phyloP scores from a whole-genome alignment of 768 basidiomycete genomes.

The Kwoniella sp. region DNA sequence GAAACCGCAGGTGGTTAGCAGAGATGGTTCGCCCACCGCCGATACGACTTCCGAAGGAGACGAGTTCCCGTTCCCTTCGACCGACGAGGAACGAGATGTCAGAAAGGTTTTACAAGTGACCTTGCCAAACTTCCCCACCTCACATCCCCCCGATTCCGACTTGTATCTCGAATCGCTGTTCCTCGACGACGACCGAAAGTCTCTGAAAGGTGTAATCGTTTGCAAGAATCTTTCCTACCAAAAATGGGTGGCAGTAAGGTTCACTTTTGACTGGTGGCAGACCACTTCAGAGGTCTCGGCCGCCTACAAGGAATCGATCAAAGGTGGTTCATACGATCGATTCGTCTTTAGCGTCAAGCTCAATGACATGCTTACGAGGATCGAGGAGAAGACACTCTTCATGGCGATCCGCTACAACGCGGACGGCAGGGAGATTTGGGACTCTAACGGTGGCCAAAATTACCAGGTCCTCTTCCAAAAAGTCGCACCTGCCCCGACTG shows the following conservation, averaged over 20 bases:
- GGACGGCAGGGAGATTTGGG: constrained; percentile 81
- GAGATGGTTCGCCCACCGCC: constrained; percentile 83
- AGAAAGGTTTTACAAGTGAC: constrained; percentile 60
- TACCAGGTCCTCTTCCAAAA: constrained; percentile 72
- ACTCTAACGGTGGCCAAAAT: constrained; percentile 79
- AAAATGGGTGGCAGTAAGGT: constrained; percentile 84
- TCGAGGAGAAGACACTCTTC: constrained; percentile 78
- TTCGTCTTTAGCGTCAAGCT: constrained; percentile 59
- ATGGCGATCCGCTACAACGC: constrained; percentile 70
- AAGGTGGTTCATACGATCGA: constrained; percentile 52
- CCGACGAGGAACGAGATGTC: constrained; percentile 52
- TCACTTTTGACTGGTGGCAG: constrained; percentile 93
- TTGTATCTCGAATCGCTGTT: constrained; percentile 58
- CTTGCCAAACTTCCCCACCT: constrained; percentile 68
- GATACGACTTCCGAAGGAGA: constrained; percentile 59
- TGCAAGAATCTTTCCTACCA: constrained; percentile 84
- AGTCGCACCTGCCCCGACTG: constrained; percentile 22
- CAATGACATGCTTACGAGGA: constrained; percentile 72
- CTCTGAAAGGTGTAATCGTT: constrained; percentile 71
- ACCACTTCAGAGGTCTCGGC: constrained; percentile 92
- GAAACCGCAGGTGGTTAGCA: constrained; percentile 87
- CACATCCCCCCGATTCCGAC: constrained; percentile 53
- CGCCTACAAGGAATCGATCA: constrained; percentile 62
- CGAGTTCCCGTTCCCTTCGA: constrained; percentile 57
- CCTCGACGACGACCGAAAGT: constrained; percentile 57